Percentiles rank a stretch among this genome's conserved stretches.
phyloP scores from a whole-genome alignment of 1,139 yeast species.

The Geotrichum phurueaensis region DNA sequence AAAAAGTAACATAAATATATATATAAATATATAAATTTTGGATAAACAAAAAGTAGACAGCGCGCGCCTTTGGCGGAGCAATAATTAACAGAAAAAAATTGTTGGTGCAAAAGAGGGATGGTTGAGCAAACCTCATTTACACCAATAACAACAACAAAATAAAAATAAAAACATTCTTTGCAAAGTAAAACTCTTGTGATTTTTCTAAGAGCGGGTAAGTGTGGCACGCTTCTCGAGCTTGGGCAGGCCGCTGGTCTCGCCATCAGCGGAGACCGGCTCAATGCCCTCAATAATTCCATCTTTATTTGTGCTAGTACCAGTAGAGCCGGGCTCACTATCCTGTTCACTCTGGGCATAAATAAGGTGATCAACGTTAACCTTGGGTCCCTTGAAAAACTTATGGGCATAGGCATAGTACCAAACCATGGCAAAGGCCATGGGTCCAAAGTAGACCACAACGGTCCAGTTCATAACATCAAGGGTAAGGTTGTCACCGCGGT shows the following conservation, averaged over 20 bases:
- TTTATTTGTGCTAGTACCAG: background rate
- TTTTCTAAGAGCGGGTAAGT: background rate
- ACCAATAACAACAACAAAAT: no score
- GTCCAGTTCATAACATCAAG: constrained; percentile 66
- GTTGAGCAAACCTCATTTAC: no score
- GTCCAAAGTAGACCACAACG: constrained; percentile 59
- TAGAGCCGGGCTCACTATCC: background rate
- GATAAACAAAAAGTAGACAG: no score
- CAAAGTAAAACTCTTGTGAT: no score
- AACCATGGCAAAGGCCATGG: constrained; percentile 46
- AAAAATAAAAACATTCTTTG: no score
- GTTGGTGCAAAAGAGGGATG: no score
- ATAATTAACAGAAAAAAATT: no score
- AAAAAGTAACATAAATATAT: no score
- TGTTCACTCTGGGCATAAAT: constrained; percentile 32
- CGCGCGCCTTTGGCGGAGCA: no score
- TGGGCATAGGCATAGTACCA: constrained; percentile 57
- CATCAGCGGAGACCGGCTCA: constrained; percentile 4
- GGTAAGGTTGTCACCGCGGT: constrained; percentile 43
- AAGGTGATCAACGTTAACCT: constrained; percentile 45
- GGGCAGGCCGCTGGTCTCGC: background rate
- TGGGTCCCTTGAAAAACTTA: constrained; percentile 66
- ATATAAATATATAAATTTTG: no score
- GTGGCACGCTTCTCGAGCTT: constrained; percentile 2
- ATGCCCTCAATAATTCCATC: constrained; percentile 15